Base-by-base conservation (phyloP, 345 rosid species). In the Brassica rapa region DNA sequence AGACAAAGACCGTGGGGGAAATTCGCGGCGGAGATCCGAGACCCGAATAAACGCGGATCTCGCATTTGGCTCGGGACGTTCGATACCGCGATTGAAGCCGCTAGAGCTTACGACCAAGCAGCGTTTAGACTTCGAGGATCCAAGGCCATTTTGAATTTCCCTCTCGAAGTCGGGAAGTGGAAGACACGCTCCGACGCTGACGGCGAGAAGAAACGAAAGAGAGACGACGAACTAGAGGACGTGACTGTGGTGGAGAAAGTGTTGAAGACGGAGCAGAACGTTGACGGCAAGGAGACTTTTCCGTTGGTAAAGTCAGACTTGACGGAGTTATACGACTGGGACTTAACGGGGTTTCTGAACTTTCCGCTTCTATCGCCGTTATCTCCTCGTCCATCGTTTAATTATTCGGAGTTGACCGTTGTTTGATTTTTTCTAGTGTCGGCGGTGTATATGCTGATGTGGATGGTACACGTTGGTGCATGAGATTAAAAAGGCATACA, bases 1-100 rank as follows among this genome's bases (percentile, higher is more conserved):
- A 83, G 98, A 64, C 87, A 75, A 62, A 82, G 98, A 81, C 97
- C 98, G 12, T 94, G 98, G 98, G 98, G 98, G 0, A 94, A 90
- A 83, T 94, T 83, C 78, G 98, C 98, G 0, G 94, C 98, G 19
- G 98, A 94, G 91, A 94, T 94, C 73, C 86, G 98, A 2, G 98
- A 94, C 53, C 98, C 98, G 19, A 88, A 68, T 65, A 79, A 85
- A 80, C 90, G 81, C 68, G 92, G 98, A 19, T 69, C 93, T 1
- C 88, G 98, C 0, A 43, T 90, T 53, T 94, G 98, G 98, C 89
- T 94, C 0, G 98, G 98, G 49, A 94, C 98, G 7, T 94, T 85
- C 66, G 89, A 90, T 41, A 82, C 89, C 0, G 90, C 89, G 15
- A 71, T 89, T 3, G 92, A 88, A 80, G 98, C 97, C 30, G 98